These are phyloP conservation scores for Tolypocladium inflatum DNA, from an alignment of 2,329 filamentous ascomycete species.

Conservation along the genomic window DNA sequence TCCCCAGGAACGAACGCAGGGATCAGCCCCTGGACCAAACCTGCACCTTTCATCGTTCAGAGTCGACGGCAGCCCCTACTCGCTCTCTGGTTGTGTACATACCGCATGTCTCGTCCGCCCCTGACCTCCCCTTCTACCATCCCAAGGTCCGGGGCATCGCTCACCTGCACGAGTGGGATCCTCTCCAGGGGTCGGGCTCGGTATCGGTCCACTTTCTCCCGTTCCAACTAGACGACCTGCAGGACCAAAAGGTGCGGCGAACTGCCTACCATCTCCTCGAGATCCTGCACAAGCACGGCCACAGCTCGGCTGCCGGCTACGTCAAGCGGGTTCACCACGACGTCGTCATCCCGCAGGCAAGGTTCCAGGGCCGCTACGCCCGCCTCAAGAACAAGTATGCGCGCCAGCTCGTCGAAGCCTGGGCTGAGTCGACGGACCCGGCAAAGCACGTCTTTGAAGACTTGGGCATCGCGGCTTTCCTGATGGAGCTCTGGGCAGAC, in stretches of 20 bases:
- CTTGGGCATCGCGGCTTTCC: slow-evolving; percentile 78
- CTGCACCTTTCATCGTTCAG: slow-evolving; percentile 56
- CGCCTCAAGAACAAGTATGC: slow-evolving; percentile 74
- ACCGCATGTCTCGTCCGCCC: slow-evolving; percentile 55
- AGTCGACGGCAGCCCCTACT: slow-evolving; percentile 10
- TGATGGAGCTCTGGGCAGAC: slow-evolving; percentile 81
- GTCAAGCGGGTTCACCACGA: slow-evolving; percentile 81
- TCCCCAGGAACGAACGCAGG: slow-evolving; percentile 71
- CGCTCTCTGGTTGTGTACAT: slow-evolving; percentile 56
- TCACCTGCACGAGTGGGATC: slow-evolving; percentile 61
- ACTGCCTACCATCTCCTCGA: slow-evolving; percentile 61
- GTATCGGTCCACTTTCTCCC: slow-evolving; percentile 54
- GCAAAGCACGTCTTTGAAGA: slow-evolving; percentile 94
- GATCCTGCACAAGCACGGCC: slow-evolving; percentile 64
- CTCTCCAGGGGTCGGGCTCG: slow-evolving; percentile 29
- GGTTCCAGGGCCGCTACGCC: slow-evolving; percentile 75
- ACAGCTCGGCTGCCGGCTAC: slow-evolving; percentile 56
- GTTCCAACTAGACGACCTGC: slow-evolving; percentile 25
- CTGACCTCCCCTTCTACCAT: slow-evolving; percentile 79
- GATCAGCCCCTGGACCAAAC: slow-evolving; percentile 75
- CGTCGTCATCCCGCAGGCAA: slow-evolving; percentile 63
- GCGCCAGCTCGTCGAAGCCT: slow-evolving; percentile 56
- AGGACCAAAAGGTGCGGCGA: slow-evolving; percentile 44
- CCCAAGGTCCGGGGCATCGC: slow-evolving; percentile 65
- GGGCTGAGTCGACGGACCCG: slow-evolving; percentile 83